These are phyloP conservation scores for Didymella exigua DNA, from an alignment of 2,329 filamentous ascomycete species.

Conservation along the genomic window DNA sequence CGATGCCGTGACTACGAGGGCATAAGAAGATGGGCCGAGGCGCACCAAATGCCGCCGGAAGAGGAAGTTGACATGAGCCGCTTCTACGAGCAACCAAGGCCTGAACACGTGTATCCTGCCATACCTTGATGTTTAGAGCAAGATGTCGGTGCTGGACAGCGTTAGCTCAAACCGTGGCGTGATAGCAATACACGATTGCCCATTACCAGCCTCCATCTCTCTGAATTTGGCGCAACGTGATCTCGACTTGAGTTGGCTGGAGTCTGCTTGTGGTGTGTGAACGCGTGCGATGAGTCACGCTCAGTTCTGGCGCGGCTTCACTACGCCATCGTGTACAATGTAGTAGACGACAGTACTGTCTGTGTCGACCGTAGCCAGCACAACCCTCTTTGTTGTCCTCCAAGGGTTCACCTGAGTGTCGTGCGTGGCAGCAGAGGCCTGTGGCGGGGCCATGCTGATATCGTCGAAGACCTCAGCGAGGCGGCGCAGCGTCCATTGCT, in stretches of 20 bases:
- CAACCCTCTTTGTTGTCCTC: slow-evolving; percentile 65
- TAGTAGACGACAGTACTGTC: slow-evolving; percentile 88
- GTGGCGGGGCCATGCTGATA: slow-evolving; percentile 50
- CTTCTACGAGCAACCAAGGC: slow-evolving; percentile 51
- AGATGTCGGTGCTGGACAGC: slow-evolving; percentile 6
- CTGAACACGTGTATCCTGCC: slow-evolving; percentile 38
- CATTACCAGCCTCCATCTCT: slow-evolving; percentile 4
- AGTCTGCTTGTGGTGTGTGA: not conserved
- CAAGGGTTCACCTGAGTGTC: slow-evolving; percentile 43
- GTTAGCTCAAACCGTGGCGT: slow-evolving; percentile 15
- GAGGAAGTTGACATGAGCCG: slow-evolving; percentile 48
- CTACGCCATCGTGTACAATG: slow-evolving; percentile 82
- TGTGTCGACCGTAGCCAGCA: slow-evolving; percentile 76
- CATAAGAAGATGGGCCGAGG: slow-evolving; percentile 60
- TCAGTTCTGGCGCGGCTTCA: slow-evolving; percentile 83
- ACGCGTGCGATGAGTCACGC: slow-evolving; percentile 4
- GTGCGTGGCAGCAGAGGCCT: slow-evolving; percentile 19
- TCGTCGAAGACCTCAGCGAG: slow-evolving; percentile 74
- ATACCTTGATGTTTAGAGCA: slow-evolving; percentile 30
- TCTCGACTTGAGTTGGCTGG: not conserved
- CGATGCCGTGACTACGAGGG: slow-evolving; percentile 63
- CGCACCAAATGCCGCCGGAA: slow-evolving; percentile 55
- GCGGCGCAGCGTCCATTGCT: slow-evolving; percentile 71
- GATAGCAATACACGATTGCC: slow-evolving; percentile 5
- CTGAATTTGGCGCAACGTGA: not conserved